Percentiles rank a stretch among this genome's conserved stretches.
phyloP scores from a whole-genome alignment of 2,329 filamentous ascomycete genomes.

The Botryotinia narcissicola region DNA sequence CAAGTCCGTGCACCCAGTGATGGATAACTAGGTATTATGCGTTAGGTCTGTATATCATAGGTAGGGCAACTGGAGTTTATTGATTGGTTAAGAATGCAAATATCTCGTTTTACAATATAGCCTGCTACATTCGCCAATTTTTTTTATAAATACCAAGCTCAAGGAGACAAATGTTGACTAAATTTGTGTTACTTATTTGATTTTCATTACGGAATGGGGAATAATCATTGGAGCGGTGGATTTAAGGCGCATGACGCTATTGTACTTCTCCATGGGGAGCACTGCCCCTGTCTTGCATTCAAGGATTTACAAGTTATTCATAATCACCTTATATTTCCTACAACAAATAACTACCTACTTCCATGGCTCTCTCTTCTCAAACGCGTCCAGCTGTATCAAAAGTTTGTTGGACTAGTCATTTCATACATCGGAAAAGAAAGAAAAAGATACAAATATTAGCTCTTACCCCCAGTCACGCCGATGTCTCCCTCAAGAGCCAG shows the following conservation, averaged over 20 bases:
- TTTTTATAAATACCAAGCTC: slow-evolving; percentile 14
- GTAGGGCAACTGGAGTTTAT: not conserved
- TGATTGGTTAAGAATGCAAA: slow-evolving; percentile 16
- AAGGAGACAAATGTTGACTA: not conserved
- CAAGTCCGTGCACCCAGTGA: not conserved
- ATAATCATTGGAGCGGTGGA: not conserved
- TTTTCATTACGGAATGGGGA: slow-evolving; percentile 12
- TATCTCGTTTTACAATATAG: not conserved
- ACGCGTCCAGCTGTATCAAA: not conserved
- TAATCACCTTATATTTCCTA: not conserved
- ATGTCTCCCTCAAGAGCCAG: not conserved
- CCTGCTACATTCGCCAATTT: slow-evolving; percentile 1
- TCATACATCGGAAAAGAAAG: not conserved
- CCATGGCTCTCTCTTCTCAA: not conserved
- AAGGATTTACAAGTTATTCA: not conserved
- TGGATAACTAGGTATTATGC: not conserved
- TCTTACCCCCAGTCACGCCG: not conserved
- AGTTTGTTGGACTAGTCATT: not conserved
- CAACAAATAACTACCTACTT: not conserved
- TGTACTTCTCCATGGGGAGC: slow-evolving; percentile 13
- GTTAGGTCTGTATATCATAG: slow-evolving; percentile 1
- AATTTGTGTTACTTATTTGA: not conserved
- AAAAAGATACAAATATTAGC: not conserved
- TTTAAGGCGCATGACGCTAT: not conserved
- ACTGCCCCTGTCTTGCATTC: not conserved